Evolutionary conservation across 2,329 filamentous ascomycete species (phyloP).

Genomic region (Clathrospora elynae): DNA sequence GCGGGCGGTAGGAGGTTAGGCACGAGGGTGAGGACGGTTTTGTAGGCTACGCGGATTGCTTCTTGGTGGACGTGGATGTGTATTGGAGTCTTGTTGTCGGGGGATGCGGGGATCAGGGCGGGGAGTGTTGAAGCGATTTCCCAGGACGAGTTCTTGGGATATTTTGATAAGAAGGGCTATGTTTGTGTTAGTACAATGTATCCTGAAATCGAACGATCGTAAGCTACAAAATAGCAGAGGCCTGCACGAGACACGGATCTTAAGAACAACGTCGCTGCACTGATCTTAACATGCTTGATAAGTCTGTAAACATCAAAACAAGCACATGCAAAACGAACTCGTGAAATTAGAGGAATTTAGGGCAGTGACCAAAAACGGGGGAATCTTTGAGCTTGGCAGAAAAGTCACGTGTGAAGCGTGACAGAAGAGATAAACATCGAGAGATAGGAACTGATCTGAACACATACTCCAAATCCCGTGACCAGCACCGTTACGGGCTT

Average conservation of each 20-base stretch:
- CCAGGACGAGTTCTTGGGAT: constrained; percentile 46
- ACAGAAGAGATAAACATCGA: neutral
- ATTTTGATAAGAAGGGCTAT: constrained; percentile 42
- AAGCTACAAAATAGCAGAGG: too few species aligned
- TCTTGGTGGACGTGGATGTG: constrained; percentile 43
- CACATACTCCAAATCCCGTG: constrained; percentile 45
- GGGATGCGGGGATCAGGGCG: constrained; percentile 36
- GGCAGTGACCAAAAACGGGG: too few species aligned
- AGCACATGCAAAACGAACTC: too few species aligned
- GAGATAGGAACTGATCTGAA: neutral
- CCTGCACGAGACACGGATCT: too few species aligned
- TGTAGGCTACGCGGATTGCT: constrained; percentile 46
- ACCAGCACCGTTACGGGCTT: constrained; percentile 45
- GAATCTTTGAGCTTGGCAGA: too few species aligned
- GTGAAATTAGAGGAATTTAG: too few species aligned
- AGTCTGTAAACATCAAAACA: too few species aligned
- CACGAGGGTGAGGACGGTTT: constrained; percentile 30
- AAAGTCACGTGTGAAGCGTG: neutral
- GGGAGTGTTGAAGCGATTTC: constrained; percentile 46
- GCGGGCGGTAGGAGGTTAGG: constrained; percentile 36
- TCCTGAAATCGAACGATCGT: too few species aligned
- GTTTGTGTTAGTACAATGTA: constrained; percentile 11
- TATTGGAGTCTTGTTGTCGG: constrained; percentile 38
- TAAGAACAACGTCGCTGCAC: too few species aligned
- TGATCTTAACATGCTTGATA: too few species aligned